phyloP scores from a whole-genome alignment of 768 basidiomycete genomes.

The Leccinum barrowsii region DNA sequence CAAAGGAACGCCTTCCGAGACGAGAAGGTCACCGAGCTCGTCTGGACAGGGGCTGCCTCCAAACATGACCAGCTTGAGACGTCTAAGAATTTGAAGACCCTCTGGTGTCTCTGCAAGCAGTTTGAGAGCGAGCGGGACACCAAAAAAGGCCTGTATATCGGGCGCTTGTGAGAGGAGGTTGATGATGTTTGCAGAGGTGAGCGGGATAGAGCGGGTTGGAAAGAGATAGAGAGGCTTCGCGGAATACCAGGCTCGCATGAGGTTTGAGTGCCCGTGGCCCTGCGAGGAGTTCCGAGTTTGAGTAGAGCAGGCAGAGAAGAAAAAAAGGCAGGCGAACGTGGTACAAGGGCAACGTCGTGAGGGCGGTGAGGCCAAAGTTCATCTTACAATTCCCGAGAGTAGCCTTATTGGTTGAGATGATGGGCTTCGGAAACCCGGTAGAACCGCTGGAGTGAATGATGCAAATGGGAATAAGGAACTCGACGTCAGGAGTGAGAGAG shows the following conservation, averaged over 20 bases:
- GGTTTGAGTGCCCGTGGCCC: constrained; percentile 22
- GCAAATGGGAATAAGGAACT: constrained; percentile 18
- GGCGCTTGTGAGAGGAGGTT: constrained; percentile 35
- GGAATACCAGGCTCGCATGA: constrained; percentile 43
- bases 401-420: constrained; percentile 35
- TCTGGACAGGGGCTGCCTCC: constrained; percentile 53
- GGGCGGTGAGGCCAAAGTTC: constrained; percentile 24
- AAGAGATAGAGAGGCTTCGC: constrained; percentile 42
- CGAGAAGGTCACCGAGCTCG: constrained; percentile 50
- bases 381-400: constrained; percentile 34
- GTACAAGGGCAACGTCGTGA: constrained; percentile 31
- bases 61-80: constrained; percentile 48
- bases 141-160: constrained; percentile 31
- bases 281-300: neutral
- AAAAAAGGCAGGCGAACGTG: constrained; percentile 21
- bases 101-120: constrained; percentile 47
- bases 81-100: constrained; percentile 39
- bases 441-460: constrained; percentile 30
- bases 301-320: neutral
- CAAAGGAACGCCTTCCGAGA: constrained; percentile 45
- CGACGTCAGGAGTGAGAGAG: constrained; percentile 19
- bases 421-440: constrained; percentile 50
- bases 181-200: constrained; percentile 45
- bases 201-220: constrained; percentile 38
- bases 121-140: constrained; percentile 39